Conservation (phyloP, 1,139 yeast species). For the Saccharomyces hybrid region DNA sequence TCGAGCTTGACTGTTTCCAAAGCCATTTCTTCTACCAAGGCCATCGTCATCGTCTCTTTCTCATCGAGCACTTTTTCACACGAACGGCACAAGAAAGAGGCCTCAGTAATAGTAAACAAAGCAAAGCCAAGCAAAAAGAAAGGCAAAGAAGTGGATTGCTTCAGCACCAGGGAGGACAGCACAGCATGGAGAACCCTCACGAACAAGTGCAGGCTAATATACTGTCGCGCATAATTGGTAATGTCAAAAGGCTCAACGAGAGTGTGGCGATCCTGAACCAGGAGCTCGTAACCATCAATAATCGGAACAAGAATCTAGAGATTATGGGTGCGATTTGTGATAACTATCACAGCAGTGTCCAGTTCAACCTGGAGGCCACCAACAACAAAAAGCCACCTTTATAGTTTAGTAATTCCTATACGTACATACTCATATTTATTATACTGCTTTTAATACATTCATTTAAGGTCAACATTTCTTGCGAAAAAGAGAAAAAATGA, state of each 20-base stretch:
- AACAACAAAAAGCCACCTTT: constrained; percentile 53
- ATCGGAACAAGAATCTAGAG: constrained; percentile 63
- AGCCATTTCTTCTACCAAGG: background rate
- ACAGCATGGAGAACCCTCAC: constrained; percentile 76
- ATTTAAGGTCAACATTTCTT: background rate
- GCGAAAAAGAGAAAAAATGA: background rate
- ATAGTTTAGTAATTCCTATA: background rate
- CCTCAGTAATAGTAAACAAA: background rate
- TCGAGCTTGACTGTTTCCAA: background rate
- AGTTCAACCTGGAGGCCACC: constrained; percentile 66
- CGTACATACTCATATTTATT: background rate
- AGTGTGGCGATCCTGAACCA: constrained; percentile 57
- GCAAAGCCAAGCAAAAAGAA: background rate
- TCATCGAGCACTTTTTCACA: background rate
- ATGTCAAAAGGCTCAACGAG: constrained; percentile 69
- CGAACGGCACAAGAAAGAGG: background rate
- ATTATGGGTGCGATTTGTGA: constrained; percentile 77
- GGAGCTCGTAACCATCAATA: constrained; percentile 36
- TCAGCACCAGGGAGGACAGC: background rate
- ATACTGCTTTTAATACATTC: background rate
- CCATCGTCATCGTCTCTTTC: background rate
- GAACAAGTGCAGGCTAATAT: constrained; percentile 78
- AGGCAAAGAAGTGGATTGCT: background rate
- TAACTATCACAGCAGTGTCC: constrained; percentile 62
- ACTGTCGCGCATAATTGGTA: constrained; percentile 65